Percentiles rank a stretch among this genome's conserved stretches.
Conservation (phyloP, 331 rosid genomes). For the Quercus lobata region DNA sequence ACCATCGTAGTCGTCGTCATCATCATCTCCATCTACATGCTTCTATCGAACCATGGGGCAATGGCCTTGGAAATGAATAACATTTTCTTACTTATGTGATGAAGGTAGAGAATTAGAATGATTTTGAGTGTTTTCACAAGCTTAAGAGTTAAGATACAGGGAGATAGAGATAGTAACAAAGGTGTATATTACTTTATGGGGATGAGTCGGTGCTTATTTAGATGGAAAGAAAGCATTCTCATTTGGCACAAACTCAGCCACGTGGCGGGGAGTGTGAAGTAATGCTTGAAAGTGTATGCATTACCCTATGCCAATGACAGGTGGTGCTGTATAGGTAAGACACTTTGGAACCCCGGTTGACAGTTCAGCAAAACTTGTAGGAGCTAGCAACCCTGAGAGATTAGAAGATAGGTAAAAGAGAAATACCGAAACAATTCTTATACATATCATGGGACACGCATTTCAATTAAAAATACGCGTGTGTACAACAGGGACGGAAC, state of each 20-base stretch:
- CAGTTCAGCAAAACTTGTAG: not conserved
- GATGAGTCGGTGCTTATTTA: not conserved
- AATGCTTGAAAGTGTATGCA: not conserved
- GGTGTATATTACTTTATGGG: not conserved
- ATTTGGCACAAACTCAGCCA: not conserved
- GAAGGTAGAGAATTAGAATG: not conserved
- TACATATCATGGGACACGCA: too few species aligned
- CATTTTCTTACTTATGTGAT: conserved; percentile 4
- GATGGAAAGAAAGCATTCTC: not conserved
- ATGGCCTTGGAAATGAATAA: not conserved
- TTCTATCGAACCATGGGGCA: conserved; percentile 20
- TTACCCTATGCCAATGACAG: not conserved
- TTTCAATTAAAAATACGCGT: too few species aligned
- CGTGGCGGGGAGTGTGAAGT: not conserved
- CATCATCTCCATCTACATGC: not conserved
- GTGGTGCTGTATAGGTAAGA: not conserved
- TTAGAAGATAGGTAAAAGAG: too few species aligned
- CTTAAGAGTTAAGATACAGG: not conserved
- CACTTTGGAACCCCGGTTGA: not conserved
- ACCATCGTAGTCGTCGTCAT: not conserved
- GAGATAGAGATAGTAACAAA: not conserved
- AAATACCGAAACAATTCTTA: too few species aligned
- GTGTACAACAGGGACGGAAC: too few species aligned
- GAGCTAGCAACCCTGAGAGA: not conserved
- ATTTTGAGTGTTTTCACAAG: not conserved